Percentiles rank a stretch among this genome's conserved stretches.
Conservation (phyloP, 2,329 filamentous ascomycete species). For the Plectosphaerella plurivora region DNA sequence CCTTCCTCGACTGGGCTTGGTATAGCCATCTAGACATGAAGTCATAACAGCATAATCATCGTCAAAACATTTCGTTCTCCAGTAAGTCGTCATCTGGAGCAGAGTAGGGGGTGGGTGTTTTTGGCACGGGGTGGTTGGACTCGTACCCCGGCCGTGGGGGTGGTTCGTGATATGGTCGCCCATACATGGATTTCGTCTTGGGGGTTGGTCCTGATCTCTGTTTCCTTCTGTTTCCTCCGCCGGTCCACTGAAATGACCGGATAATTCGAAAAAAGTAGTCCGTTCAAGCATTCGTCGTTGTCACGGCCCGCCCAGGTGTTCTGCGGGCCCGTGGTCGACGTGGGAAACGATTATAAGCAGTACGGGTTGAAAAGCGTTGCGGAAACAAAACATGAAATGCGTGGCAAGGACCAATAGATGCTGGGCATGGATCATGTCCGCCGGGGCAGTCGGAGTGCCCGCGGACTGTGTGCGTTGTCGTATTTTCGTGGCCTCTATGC, state of each 20-base stretch:
- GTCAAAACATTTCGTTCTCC: constrained; percentile 23
- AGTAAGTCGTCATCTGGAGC: neutral
- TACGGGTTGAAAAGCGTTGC: constrained; percentile 17
- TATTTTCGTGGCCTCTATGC: constrained; percentile 30
- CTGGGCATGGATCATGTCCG: neutral
- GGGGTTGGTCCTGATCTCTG: constrained; percentile 29
- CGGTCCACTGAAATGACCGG: constrained; percentile 17
- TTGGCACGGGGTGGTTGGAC: constrained; percentile 22
- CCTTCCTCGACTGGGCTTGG: constrained; percentile 19
- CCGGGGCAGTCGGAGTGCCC: constrained; percentile 2
- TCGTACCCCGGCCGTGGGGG: constrained; percentile 21
- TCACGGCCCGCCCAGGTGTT: neutral
- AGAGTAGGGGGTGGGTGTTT: constrained; percentile 10
- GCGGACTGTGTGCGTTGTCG: neutral
- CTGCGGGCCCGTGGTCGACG: neutral
- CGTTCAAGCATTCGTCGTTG: neutral
- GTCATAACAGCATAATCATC: constrained; percentile 42
- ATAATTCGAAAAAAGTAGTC: no score
- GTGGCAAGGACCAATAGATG: constrained; percentile 3
- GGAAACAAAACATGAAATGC: constrained; percentile 12
- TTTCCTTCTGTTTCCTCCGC: constrained; percentile 25
- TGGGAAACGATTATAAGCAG: constrained; percentile 27
- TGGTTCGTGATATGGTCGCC: constrained; percentile 33
- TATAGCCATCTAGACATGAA: constrained; percentile 41
- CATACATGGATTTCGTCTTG: constrained; percentile 33